Evolutionary conservation across 441 rosid species (phyloP).

Genomic region (Viola pubescens): DNA sequence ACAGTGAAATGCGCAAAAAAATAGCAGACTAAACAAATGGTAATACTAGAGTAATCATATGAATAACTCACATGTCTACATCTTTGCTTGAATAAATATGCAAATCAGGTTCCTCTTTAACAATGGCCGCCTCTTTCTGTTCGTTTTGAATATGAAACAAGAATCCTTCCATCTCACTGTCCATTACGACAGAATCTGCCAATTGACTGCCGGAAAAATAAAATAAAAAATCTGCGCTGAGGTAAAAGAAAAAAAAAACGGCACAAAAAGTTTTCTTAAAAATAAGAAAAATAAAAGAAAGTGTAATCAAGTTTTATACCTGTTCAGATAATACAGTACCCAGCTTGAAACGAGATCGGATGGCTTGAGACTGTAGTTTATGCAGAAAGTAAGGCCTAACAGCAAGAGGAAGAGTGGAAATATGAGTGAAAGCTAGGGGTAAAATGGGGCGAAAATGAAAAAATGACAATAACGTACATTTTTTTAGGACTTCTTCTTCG

Average conservation of each 20-base stretch:
- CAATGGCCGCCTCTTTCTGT: slow-evolving; percentile 46
- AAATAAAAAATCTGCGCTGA: neutral
- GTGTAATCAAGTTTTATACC: slow-evolving; percentile 32
- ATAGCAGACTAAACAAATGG: neutral
- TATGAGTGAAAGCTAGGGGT: neutral
- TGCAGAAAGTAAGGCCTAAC: slow-evolving; percentile 70
- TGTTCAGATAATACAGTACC: slow-evolving; percentile 79
- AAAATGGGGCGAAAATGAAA: slow-evolving; percentile 2
- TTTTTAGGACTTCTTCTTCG: slow-evolving; percentile 46
- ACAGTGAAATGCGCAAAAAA: too few species aligned
- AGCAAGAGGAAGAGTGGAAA: neutral
- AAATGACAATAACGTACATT: slow-evolving; percentile 30
- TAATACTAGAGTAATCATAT: neutral
- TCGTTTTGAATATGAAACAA: slow-evolving; percentile 73
- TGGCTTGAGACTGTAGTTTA: slow-evolving; percentile 59
- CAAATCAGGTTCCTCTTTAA: slow-evolving; percentile 57
- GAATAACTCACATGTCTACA: slow-evolving; percentile 67
- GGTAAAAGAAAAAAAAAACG: neutral
- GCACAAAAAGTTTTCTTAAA: neutral
- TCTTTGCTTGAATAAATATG: slow-evolving; percentile 82
- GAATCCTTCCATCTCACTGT: slow-evolving; percentile 88
- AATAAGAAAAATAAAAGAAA: neutral
- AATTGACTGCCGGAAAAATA: slow-evolving; percentile 46
- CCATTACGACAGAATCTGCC: slow-evolving; percentile 44
- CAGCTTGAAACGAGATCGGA: slow-evolving; percentile 81